These are phyloP conservation scores for Calamus simplicifolius DNA, from an alignment of 176 grass and related monocot genomes.

Conservation along the genomic window DNA sequence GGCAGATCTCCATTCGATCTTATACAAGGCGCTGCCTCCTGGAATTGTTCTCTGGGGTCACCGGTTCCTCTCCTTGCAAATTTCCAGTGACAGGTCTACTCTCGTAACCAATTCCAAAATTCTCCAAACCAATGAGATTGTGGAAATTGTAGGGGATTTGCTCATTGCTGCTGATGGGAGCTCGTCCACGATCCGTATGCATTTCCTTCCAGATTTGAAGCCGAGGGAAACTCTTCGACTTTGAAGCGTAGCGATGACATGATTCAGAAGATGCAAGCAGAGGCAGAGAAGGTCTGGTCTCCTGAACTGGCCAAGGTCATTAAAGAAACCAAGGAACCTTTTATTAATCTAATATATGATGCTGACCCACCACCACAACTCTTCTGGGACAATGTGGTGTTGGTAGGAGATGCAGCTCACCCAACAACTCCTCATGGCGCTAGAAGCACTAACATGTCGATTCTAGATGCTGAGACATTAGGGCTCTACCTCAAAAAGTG, in stretches of 20 bases:
- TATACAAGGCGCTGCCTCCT: conserved; percentile 43
- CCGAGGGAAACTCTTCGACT: conserved; percentile 68
- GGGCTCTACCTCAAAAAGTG: conserved; percentile 39
- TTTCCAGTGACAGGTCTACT: conserved; percentile 12
- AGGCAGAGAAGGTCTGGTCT: conserved; percentile 55
- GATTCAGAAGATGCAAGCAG: conserved; percentile 38
- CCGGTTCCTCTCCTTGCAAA: conserved; percentile 65
- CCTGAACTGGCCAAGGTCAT: conserved; percentile 60
- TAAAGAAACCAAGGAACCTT: conserved; percentile 49
- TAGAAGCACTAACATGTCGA: conserved; percentile 92
- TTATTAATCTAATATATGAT: conserved; percentile 80
- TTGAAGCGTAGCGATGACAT: conserved; percentile 44
- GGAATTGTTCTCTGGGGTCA: conserved; percentile 60
- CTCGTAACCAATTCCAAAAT: conserved; percentile 37
- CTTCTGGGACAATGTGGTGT: conserved; percentile 45
- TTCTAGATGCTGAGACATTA: conserved; percentile 46
- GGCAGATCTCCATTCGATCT: conserved; percentile 62
- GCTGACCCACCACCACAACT: conserved; percentile 38
- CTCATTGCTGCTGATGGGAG: conserved; percentile 69
- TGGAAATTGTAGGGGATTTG: conserved; percentile 52
- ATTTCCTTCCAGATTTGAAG: conserved; percentile 58
- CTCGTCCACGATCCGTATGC: conserved; percentile 52
- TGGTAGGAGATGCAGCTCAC: conserved; percentile 78
- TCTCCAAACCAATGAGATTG: conserved; percentile 34
- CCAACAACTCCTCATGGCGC: conserved; percentile 70